A percentile compares a stretch with the other conserved stretches of the same genome.
Conservation (phyloP, 768 basidiomycete genomes). For the Kwoniella bestiolae region DNA sequence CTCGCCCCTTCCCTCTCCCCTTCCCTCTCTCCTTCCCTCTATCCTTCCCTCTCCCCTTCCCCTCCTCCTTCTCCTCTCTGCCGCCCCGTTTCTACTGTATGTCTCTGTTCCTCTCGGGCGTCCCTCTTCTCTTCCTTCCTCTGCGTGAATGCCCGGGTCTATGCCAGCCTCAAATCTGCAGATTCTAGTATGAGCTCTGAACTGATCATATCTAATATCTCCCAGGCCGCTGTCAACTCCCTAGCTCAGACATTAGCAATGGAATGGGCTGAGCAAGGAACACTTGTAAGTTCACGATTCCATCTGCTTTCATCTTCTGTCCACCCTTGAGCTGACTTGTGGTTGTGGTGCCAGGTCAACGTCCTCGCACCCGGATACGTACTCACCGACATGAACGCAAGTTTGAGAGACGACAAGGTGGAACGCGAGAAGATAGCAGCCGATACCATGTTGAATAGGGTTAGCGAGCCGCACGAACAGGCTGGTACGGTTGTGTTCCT, state of each 20-base stretch:
- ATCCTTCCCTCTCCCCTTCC: no score
- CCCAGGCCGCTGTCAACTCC: conserved; percentile 40
- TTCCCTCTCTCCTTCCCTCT: neutral
- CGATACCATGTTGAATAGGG: conserved; percentile 35
- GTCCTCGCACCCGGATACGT: conserved; percentile 43
- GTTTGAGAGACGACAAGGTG: conserved; percentile 30
- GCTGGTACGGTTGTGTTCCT: conserved; percentile 50
- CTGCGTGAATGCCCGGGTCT: no score
- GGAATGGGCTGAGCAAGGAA: conserved; percentile 53
- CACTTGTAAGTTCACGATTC: conserved; percentile 29
- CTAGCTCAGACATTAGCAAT: conserved; percentile 49
- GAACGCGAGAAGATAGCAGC: conserved; percentile 20
- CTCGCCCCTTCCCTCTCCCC: no score
- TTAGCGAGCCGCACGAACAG: conserved; percentile 44
- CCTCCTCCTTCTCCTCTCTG: neutral
- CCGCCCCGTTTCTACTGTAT: no score
- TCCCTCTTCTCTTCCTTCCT: no score
- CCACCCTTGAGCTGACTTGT: neutral
- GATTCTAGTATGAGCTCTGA: no score
- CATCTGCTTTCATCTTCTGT: neutral
- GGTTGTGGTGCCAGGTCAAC: conserved; percentile 28
- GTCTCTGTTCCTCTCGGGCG: no score
- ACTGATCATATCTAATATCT: no score
- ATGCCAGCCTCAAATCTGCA: no score
- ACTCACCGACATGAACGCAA: conserved; percentile 52